A percentile compares a stretch with the other conserved stretches of the same genome.
phyloP scores from a whole-genome alignment of 192 early-diverging fungal genomes.

The Coemansia asiatica region DNA sequence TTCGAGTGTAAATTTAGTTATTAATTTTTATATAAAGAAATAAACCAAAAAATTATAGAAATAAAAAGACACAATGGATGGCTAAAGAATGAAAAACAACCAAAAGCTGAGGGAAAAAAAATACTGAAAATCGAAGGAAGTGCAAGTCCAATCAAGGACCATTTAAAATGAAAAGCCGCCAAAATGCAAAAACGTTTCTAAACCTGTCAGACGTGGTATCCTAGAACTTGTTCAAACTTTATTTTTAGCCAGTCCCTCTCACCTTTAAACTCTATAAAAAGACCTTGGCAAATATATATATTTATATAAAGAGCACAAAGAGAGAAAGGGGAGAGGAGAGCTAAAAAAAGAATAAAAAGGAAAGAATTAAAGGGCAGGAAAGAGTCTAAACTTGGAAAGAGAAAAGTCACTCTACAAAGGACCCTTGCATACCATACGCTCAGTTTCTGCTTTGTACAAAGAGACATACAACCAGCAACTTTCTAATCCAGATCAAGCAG shows the following conservation, averaged over 20 bases:
- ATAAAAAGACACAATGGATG: background rate
- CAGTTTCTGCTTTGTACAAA: slow-evolving; percentile 14
- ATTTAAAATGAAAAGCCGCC: background rate
- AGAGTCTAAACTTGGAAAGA: background rate
- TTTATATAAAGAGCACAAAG: background rate
- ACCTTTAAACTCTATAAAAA: background rate
- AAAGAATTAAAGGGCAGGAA: background rate
- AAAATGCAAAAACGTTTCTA: background rate
- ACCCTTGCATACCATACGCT: slow-evolving; percentile 2
- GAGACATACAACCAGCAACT: background rate
- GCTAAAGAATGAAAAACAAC: background rate
- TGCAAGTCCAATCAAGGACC: background rate
- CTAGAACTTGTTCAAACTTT: no score
- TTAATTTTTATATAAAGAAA: background rate
- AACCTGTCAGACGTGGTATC: no score
- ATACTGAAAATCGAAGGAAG: background rate
- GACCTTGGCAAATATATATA: background rate
- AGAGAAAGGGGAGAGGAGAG: no score
- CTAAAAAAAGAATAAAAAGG: slow-evolving; percentile 1
- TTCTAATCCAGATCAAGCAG: slow-evolving; percentile 33
- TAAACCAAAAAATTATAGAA: background rate
- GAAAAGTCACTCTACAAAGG: background rate
- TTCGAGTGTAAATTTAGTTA: background rate
- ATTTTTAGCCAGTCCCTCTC: background rate
- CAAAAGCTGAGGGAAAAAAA: background rate